Evolutionary conservation across 768 basidiomycete genomes (phyloP).

Genomic region (Boletellus sp.): DNA sequence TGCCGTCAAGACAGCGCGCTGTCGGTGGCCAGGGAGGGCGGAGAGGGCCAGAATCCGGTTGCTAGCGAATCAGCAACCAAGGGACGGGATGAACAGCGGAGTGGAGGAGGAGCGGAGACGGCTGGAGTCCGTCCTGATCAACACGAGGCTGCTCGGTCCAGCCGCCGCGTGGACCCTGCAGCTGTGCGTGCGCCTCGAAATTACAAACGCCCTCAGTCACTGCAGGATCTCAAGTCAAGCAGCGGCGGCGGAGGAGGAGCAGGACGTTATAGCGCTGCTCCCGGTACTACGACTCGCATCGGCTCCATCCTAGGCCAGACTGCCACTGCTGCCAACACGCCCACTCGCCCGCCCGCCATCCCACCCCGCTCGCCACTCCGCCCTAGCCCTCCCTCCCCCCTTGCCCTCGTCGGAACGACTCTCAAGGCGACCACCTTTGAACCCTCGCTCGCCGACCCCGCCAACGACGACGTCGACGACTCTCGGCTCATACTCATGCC

Average conservation of each 20-base stretch:
- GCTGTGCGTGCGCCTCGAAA: slow-evolving; percentile 33
- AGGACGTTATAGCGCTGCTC: slow-evolving; percentile 9
- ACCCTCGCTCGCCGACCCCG: background rate
- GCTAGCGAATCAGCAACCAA: slow-evolving; percentile 6
- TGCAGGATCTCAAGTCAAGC: slow-evolving; percentile 26
- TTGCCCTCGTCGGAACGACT: slow-evolving; percentile 10
- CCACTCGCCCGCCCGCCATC: slow-evolving; percentile 20
- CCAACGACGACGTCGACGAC: slow-evolving; percentile 13
- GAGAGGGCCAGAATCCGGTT: background rate
- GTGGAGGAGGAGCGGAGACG: slow-evolving; percentile 21
- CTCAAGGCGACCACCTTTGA: background rate
- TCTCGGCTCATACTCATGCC: slow-evolving; percentile 24
- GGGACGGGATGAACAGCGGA: slow-evolving; percentile 1
- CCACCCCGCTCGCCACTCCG: slow-evolving; percentile 32
- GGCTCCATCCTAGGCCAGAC: slow-evolving; percentile 2
- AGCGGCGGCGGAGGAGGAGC: slow-evolving; percentile 6
- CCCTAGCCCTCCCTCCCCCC: slow-evolving; percentile 22
- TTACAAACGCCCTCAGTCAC: slow-evolving; percentile 33
- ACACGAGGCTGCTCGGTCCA: slow-evolving; percentile 40
- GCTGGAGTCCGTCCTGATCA: slow-evolving; percentile 17
- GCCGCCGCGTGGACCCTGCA: slow-evolving; percentile 45
- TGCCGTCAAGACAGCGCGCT: slow-evolving; percentile 15
- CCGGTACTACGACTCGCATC: slow-evolving; percentile 7
- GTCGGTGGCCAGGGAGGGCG: slow-evolving; percentile 9
- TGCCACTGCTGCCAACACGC: background rate